Base-by-base conservation (phyloP, 257 asterid species). In the Solanum paucissectum region DNA sequence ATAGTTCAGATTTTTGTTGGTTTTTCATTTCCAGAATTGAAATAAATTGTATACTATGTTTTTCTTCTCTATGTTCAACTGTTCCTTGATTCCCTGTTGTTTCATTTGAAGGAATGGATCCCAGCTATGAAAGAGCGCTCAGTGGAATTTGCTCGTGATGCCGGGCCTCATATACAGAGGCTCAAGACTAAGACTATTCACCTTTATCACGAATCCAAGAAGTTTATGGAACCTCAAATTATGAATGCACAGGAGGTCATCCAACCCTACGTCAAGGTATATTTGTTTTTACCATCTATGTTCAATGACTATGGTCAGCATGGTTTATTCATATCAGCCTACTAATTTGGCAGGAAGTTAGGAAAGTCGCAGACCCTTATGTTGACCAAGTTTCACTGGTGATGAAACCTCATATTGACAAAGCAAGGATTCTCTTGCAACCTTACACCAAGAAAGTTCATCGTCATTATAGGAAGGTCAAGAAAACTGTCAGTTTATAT, bases 221-320 rank as follows among this genome's bases (percentile, higher is more conserved):
- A 64, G 58, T 46, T 88, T 34, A 71, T 90, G 36, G 87, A 62
- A 81, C 92, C 90, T 58, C 90, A 90, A 66, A 52, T 90, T 36
- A 34, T 85, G 76, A 89, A 85, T 32, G 37, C 83, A 38, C 88
- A 76, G 71, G 91, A 87, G 69, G 34, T 71, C 73, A 36, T 86
- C 82, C 88, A 90, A 68, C 92, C 93, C 52, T 88, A 88, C 88
- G 36, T 88, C 85, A 89, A 91, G 91, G 94, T 92, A 84, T 37
- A 33, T 60, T 60, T 72, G 68, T 44, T 32, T 5, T 89, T 36
- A 42, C 86, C 58, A 62, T 85, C 52, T 68, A 82, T 21, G 77
- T 42, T 32, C 13, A 34, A 60, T 16, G 32, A 72, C 32, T 75
- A 25, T 38, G 38, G 42, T 86, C 37, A 11, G 62, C 72, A 16